A percentile compares a stretch with the other conserved stretches of the same genome.
Conservation (phyloP, 139 green algal genomes). For the Picochlorum sp. region DNA sequence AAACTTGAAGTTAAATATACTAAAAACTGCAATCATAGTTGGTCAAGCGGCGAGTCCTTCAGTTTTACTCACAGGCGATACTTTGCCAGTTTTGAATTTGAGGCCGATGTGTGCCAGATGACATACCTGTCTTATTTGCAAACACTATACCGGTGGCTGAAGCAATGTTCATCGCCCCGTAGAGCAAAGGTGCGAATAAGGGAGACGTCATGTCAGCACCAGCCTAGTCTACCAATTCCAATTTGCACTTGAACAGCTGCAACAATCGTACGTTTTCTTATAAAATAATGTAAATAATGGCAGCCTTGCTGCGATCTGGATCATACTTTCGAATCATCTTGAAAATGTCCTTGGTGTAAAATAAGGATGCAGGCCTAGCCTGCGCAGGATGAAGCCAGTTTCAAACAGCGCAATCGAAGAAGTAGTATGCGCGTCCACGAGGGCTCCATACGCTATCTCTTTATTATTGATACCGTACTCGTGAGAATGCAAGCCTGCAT, state of each 20-base stretch:
- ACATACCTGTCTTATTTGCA: slow-evolving; percentile 68
- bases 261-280: too few relatives aligned
- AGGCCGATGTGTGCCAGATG: too few relatives aligned
- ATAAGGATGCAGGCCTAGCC: too few relatives aligned
- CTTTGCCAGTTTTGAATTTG: not conserved
- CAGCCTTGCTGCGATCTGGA: too few relatives aligned
- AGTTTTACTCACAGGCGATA: not conserved
- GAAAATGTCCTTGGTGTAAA: too few relatives aligned
- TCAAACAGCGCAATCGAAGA: too few relatives aligned
- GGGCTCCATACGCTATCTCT: not conserved
- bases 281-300: too few relatives aligned
- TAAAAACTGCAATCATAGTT: slow-evolving; percentile 36
- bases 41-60: not conserved
- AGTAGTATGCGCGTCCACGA: too few relatives aligned
- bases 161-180: slow-evolving; percentile 55
- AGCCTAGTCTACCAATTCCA: not conserved
- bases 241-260: too few relatives aligned
- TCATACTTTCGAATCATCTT: too few relatives aligned
- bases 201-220: not conserved
- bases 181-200: slow-evolving; percentile 27
- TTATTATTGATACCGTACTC: slow-evolving; percentile 37
- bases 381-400: too few relatives aligned
- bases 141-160: slow-evolving; percentile 64
- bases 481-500: slow-evolving; percentile 57
- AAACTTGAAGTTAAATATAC: slow-evolving; percentile 62